Base-by-base conservation (phyloP, 768 basidiomycete species). In the Trametes punicea region DNA sequence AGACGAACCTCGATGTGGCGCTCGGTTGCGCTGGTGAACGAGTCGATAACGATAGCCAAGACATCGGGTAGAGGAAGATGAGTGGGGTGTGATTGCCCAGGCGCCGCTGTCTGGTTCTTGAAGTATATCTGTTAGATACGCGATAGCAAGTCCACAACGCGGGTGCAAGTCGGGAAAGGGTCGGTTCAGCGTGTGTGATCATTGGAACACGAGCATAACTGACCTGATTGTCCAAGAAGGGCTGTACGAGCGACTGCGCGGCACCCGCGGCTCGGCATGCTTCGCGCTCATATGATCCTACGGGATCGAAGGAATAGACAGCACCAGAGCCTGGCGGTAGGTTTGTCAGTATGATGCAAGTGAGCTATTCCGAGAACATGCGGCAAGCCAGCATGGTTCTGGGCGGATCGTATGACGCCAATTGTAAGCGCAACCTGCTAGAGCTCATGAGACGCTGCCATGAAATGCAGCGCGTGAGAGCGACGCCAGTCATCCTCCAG, bases 261-360 rank as follows among this genome's bases (percentile, higher is more conserved):
- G 95, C 89, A 46, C 97, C 97, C 45, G 95, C 94, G 34, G 95
- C 95, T 60, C 97, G 87, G 75, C 95, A 98, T 29, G 90, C 83
- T 75, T 97, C 94, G 57, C 97, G 89, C 74, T 98, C 95, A 71
- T 99, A 99, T 45, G 91, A 94, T 25, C 97, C 97, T 29, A 98
- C 93, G 34, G 97, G 97, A 73, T 99, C 97, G 72, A 97, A 99
- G n/a, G 96, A 98, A 79, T 99, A 99, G 27, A 99, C 95, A 9
- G 96, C 93, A 49, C 97, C 97, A 33, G 91, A 84, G 10, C 95
- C 93, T 96, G 69, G 3, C 33, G 25, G 27, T 34, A 16, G 27
- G 49, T 16, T 6, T 8, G 40, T 53, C 11, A 44, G 30, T 60
- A 61, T 62, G 55, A 55, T 41, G 53, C 21, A 41, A 59, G 33